phyloP scores from a whole-genome alignment of 805 yeast species.

The Barnettozyma vustinii region DNA sequence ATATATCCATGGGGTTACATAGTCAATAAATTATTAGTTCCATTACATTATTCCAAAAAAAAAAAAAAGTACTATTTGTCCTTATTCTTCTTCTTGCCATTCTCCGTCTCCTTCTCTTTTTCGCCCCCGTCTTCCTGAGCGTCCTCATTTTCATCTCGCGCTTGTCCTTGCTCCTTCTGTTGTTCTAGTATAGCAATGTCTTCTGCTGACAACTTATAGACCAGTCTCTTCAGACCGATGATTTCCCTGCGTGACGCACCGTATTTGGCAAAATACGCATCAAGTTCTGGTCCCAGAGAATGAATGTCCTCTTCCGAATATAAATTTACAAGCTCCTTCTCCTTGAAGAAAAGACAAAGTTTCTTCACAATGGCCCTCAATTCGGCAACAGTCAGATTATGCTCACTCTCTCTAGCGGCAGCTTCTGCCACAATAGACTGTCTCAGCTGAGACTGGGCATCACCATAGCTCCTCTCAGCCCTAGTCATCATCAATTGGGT shows the following conservation, averaged over 20 bases:
- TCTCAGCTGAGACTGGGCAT: not conserved
- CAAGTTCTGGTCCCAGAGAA: slow-evolving; percentile 1
- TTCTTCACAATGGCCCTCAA: not conserved
- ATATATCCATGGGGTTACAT: not conserved
- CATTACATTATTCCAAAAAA: not conserved
- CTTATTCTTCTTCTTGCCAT: not conserved
- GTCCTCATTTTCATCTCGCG: not conserved
- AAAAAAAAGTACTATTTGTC: not conserved
- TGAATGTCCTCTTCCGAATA: not conserved
- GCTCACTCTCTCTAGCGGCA: not conserved
- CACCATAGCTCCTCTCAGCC: not conserved
- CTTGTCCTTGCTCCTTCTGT: not conserved
- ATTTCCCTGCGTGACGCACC: not conserved
- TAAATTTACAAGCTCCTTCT: not conserved
- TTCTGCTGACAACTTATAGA: not conserved
- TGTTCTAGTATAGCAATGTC: not conserved
- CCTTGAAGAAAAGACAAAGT: slow-evolving; percentile 1
- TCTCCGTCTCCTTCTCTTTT: not conserved
- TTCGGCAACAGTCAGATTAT: not conserved
- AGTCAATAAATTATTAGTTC: not conserved
- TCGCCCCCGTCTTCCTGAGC: not conserved
- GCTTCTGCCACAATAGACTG: not conserved
- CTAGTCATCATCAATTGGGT: not conserved
- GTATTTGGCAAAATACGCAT: not conserved
- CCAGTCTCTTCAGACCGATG: not conserved